Base-by-base conservation (phyloP, 2,329 filamentous ascomycete genomes). In the Drechslera avenae region DNA sequence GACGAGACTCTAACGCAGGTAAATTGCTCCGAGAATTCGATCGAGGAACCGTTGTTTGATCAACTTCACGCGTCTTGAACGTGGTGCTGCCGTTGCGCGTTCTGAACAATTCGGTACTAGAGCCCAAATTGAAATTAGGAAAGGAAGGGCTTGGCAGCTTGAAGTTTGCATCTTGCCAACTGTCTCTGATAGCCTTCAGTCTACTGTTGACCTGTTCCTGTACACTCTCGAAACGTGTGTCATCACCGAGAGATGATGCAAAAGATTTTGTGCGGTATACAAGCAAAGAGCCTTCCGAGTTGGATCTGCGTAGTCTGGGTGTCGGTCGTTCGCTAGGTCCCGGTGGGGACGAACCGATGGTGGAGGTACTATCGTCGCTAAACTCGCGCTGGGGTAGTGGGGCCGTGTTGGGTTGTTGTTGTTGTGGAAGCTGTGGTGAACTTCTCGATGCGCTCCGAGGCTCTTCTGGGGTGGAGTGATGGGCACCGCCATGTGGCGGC, bases 131-230 rank as follows among this genome's bases (percentile, higher is more conserved):
- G 32, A 85, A 76, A 54, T 79, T 83, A 42, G 86, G 82, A 67
- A 91, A 80, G 2, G 68, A 69, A 13, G 77, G 73, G 48, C 79
- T 68, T 14, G 78, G 78, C 41, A 80, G 57, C 66, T 86, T 90
- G 73, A 92, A 88, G 46, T 86, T 90, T 2, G 91, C 89, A 63
- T 96, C 91, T 67, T 91, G 86, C 55, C 90, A 84, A 67, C 88
- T 95, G 69, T 97, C 92, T 67, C 86, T 89, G 69, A 97, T 89
- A 4, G 93, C 93, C 75, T 96, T 96, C 67, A 94, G 81, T 34
- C 93, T 83, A 61, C 89, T 91, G 65, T 97, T 97, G 59, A 93
- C 88, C 77, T 94, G 90, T 54, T 90, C 88, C 35, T 86, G 84
- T 10, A 96, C 85, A 71, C 94, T 81, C 41, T 88, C 84, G 71